phyloP scores from a whole-genome alignment of 163 green algal species.

The Chlamydomonas reinhardtii region DNA sequence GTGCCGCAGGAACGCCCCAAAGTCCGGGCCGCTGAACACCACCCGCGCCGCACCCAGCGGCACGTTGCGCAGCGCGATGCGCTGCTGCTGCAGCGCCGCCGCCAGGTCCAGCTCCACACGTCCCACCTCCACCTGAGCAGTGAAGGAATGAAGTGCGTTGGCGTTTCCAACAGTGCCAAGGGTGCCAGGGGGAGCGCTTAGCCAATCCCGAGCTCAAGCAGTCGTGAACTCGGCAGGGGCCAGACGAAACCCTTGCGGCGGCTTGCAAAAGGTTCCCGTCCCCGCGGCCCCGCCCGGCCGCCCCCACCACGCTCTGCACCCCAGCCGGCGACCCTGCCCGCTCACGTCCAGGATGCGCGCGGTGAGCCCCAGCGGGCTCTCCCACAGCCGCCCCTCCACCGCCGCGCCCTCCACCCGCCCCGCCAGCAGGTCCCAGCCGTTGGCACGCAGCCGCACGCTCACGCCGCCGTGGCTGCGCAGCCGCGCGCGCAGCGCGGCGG shows the following conservation, averaged over 20 bases:
- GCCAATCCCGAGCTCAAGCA: too few relatives aligned
- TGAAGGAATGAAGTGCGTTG: too few relatives aligned
- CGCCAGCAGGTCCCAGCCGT: conserved; percentile 10
- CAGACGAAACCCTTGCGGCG: too few relatives aligned
- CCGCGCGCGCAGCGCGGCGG: conserved; percentile 15
- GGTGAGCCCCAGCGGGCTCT: conserved; percentile 54
- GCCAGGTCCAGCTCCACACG: conserved; percentile 53
- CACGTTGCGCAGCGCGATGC: conserved; percentile 57
- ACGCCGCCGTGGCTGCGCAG: conserved; percentile 20
- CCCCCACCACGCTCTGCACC: too few relatives aligned
- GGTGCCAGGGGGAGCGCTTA: too few relatives aligned
- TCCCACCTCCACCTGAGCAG: conserved; percentile 53
- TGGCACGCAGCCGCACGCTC: not conserved
- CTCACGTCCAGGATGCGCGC: conserved; percentile 55
- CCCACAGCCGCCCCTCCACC: conserved; percentile 45
- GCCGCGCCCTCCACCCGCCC: conserved; percentile 14
- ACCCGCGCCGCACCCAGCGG: conserved; percentile 51
- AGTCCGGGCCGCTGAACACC: conserved; percentile 55
- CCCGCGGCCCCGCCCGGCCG: too few relatives aligned
- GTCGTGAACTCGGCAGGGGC: too few relatives aligned
- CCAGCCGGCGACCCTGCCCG: too few relatives aligned
- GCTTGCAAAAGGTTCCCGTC: too few relatives aligned
- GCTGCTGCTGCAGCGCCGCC: conserved; percentile 48
- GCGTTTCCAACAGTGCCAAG: too few relatives aligned
- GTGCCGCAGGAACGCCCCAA: conserved; percentile 63